A percentile compares a stretch with the other conserved stretches of the same genome.
Conservation (phyloP, 1,139 yeast genomes). For the Maudiozyma humilis region DNA sequence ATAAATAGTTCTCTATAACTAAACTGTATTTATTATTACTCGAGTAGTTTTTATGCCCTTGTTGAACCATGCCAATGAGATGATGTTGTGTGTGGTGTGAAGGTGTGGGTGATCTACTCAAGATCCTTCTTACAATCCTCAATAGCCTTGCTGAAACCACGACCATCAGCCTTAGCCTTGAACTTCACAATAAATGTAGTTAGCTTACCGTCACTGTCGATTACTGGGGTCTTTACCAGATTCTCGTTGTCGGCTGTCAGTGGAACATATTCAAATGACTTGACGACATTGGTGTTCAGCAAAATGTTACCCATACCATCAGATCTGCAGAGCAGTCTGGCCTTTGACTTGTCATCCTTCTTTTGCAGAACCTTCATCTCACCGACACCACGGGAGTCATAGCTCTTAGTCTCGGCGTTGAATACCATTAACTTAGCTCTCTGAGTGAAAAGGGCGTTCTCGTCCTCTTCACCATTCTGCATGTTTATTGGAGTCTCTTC, state of each 20-base stretch:
- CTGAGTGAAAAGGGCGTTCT: constrained; percentile 53
- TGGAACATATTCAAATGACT: constrained; percentile 45
- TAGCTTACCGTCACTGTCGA: constrained; percentile 39
- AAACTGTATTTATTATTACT: neutral
- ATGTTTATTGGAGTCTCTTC: constrained; percentile 43
- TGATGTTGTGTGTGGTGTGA: neutral
- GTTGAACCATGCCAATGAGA: neutral
- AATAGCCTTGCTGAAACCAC: constrained; percentile 47
- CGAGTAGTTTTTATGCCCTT: neutral
- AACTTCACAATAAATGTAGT: constrained; percentile 65
- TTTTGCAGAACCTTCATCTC: constrained; percentile 65
- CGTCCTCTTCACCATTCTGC: constrained; percentile 83
- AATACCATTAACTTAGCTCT: constrained; percentile 66
- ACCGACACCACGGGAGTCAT: constrained; percentile 68
- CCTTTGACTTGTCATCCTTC: constrained; percentile 45
- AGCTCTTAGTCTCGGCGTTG: constrained; percentile 43
- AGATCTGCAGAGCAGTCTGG: constrained; percentile 72
- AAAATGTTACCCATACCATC: constrained; percentile 84
- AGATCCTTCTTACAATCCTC: constrained; percentile 37
- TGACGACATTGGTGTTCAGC: constrained; percentile 51
- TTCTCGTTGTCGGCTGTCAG: constrained; percentile 45
- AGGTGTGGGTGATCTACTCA: constrained; percentile 11
- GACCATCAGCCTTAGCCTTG: constrained; percentile 64
- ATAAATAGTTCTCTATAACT: neutral
- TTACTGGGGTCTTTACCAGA: constrained; percentile 49